Percentiles rank a stretch among this genome's conserved stretches.
Conservation (phyloP, 2,329 filamentous ascomycete genomes). For the Colletotrichum sp. region DNA sequence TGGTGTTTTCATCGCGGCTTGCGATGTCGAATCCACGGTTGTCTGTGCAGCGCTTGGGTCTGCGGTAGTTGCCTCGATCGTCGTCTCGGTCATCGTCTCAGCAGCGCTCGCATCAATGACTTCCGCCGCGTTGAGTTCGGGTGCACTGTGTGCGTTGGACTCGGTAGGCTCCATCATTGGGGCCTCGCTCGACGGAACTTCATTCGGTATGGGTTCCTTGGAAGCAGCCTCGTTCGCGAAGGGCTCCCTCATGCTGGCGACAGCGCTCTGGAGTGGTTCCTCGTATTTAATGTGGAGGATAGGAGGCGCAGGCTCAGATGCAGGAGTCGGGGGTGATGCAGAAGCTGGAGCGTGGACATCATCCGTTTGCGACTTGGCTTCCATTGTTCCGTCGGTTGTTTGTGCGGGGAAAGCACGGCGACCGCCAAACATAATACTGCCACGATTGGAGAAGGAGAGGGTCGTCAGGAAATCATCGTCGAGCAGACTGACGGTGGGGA, state of each 20-base stretch:
- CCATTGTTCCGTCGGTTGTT: slow-evolving; percentile 7
- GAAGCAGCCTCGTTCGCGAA: not conserved
- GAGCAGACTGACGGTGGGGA: slow-evolving; percentile 61
- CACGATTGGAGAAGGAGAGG: slow-evolving; percentile 66
- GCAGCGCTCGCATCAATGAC: not conserved
- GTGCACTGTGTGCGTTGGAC: not conserved
- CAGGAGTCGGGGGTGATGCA: not conserved
- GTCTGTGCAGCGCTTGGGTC: slow-evolving; percentile 16
- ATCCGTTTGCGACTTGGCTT: not conserved
- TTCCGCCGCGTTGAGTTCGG: not conserved
- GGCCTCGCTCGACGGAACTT: not conserved
- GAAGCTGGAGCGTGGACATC: not conserved
- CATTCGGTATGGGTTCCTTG: not conserved
- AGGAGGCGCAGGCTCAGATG: not conserved
- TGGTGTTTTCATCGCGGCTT: slow-evolving; percentile 34
- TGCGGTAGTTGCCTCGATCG: not conserved
- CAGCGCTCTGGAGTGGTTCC: not conserved
- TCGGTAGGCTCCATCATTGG: not conserved
- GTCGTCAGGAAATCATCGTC: slow-evolving; percentile 63
- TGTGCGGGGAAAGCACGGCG: slow-evolving; percentile 10
- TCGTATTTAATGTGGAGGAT: slow-evolving; percentile 14
- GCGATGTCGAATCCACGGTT: slow-evolving; percentile 15
- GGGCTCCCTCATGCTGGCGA: not conserved
- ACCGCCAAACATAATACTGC: slow-evolving; percentile 66
- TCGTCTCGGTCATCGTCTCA: not conserved